Evolutionary conservation across 2,329 filamentous ascomycete species (phyloP).

Genomic region (Chalaropsis ovoidea): DNA sequence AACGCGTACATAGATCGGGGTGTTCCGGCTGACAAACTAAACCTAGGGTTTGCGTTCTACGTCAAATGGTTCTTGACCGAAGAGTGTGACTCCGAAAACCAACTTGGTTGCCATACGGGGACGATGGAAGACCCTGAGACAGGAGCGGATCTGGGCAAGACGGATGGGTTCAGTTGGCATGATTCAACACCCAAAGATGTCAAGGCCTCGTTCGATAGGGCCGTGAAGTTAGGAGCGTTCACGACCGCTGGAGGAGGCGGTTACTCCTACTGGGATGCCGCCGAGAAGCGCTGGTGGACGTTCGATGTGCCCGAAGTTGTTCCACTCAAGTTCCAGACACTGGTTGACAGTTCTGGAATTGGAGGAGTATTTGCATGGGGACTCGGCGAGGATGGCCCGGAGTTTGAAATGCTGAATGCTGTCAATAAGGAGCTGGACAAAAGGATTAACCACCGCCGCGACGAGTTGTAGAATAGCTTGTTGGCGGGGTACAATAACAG

Average conservation of each 20-base stretch:
- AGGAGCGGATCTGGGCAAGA: slow-evolving; percentile 48
- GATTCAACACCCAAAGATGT: slow-evolving; percentile 46
- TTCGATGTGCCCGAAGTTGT: slow-evolving; percentile 58
- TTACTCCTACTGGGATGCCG: slow-evolving; percentile 56
- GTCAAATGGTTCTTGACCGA: slow-evolving; percentile 53
- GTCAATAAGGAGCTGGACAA: slow-evolving; percentile 24
- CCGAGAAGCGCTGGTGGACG: slow-evolving; percentile 57
- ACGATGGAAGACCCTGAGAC: slow-evolving; percentile 48
- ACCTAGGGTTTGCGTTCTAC: slow-evolving; percentile 58
- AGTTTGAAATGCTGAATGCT: slow-evolving; percentile 36
- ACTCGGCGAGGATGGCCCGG: slow-evolving; percentile 54
- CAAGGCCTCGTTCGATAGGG: slow-evolving; percentile 47
- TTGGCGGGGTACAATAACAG: not conserved
- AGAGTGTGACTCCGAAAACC: slow-evolving; percentile 35
- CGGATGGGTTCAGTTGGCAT: slow-evolving; percentile 51
- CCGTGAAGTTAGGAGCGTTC: slow-evolving; percentile 43
- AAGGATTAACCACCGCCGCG: slow-evolving; percentile 20
- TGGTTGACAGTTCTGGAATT: slow-evolving; percentile 47
- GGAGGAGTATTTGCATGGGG: slow-evolving; percentile 70
- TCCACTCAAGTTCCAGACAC: slow-evolving; percentile 48
- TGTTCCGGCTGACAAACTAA: slow-evolving; percentile 43
- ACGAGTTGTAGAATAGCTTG: not conserved
- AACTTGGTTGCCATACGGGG: slow-evolving; percentile 46
- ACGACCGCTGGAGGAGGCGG: slow-evolving; percentile 49
- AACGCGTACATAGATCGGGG: slow-evolving; percentile 50